Percentiles rank a stretch among this genome's conserved stretches.
Evolutionary conservation across 1,284 basidiomycete species (phyloP).

Genomic region (Phylloporus gajari): DNA sequence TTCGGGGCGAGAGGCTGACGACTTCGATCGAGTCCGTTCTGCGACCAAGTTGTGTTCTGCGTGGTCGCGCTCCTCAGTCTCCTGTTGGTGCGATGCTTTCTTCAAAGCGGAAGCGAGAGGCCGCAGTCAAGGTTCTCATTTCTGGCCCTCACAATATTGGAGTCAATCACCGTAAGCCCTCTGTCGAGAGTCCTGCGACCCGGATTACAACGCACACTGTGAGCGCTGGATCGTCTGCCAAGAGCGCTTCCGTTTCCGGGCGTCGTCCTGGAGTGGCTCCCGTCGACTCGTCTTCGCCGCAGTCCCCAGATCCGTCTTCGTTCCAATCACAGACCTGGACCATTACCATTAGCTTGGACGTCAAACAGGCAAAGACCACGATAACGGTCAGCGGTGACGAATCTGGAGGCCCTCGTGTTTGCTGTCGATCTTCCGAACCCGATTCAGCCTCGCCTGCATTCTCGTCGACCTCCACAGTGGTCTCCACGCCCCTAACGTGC

Average conservation of each 20-base stretch:
- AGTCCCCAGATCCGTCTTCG: constrained; percentile 10
- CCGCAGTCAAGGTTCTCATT: background rate
- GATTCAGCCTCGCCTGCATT: background rate
- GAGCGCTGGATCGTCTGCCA: background rate
- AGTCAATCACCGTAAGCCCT: background rate
- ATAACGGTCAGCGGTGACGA: background rate
- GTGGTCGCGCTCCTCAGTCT: background rate
- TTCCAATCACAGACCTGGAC: constrained; percentile 19
- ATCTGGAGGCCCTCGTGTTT: background rate
- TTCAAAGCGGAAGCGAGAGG: background rate
- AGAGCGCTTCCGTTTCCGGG: background rate
- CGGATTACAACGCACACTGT: background rate
- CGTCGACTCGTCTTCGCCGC: background rate
- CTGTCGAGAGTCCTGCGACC: background rate
- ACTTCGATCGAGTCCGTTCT: background rate
- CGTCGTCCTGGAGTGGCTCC: background rate
- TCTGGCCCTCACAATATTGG: background rate
- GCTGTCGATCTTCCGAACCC: background rate
- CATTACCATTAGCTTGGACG: background rate
- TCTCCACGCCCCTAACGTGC: background rate
- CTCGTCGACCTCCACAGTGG: background rate
- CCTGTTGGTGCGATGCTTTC: background rate
- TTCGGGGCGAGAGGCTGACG: background rate
- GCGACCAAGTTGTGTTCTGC: constrained; percentile 17
- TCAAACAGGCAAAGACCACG: background rate